Percentiles rank a stretch among this genome's conserved stretches.
Evolutionary conservation across 2,329 filamentous ascomycete genomes (phyloP).

Genomic region (Aspergillus caelatus): DNA sequence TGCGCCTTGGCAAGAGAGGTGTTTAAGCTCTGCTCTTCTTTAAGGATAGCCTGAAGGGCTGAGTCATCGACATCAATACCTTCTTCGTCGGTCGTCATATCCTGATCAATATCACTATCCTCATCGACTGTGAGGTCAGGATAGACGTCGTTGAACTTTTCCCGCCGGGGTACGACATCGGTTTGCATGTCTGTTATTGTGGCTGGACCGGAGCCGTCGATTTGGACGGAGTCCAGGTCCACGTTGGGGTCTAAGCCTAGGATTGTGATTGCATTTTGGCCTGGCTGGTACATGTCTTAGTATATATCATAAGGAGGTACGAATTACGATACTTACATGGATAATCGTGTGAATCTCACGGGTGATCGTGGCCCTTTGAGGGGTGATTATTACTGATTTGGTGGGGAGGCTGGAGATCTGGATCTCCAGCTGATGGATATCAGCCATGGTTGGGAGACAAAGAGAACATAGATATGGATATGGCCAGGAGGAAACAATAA

Average conservation of each 20-base stretch:
- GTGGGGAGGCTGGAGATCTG: conserved; percentile 61
- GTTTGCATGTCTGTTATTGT: conserved; percentile 66
- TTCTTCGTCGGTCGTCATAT: conserved; percentile 14
- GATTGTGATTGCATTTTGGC: conserved; percentile 60
- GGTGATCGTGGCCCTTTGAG: conserved; percentile 61
- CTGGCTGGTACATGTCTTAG: conserved; percentile 40
- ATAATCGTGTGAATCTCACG: conserved; percentile 62
- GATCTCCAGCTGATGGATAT: conserved; percentile 33
- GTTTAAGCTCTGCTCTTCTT: conserved; percentile 35
- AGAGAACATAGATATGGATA: neutral
- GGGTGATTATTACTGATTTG: conserved; percentile 66
- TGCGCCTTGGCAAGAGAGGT: conserved; percentile 35
- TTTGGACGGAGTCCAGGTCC: conserved; percentile 61
- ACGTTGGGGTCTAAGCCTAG: conserved; percentile 57
- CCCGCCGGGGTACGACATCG: conserved; percentile 58
- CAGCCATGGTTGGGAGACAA: conserved; percentile 7
- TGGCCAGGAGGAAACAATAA: neutral
- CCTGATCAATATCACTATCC: neutral
- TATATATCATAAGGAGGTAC: neutral
- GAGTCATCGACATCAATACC: conserved; percentile 20
- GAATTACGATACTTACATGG: conserved; percentile 35
- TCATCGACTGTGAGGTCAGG: conserved; percentile 30
- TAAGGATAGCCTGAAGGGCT: conserved; percentile 25
- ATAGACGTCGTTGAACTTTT: conserved; percentile 59
- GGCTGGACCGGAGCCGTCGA: conserved; percentile 60